Evolutionary conservation across 371 early-diverging fungal genomes (phyloP).

Genomic region (Syncephalastrum racemosum): DNA sequence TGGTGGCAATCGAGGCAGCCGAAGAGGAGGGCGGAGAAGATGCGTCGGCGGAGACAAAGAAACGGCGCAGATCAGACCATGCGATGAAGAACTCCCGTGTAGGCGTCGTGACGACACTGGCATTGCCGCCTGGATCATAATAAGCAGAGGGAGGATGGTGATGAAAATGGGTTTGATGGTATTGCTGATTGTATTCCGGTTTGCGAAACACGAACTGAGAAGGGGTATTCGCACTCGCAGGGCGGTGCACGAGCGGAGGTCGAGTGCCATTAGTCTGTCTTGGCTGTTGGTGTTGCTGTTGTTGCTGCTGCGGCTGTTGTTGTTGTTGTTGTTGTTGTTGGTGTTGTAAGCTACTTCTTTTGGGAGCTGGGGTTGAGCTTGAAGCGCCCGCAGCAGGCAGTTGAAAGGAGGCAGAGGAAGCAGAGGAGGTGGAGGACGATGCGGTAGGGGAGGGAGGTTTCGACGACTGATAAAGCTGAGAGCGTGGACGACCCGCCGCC

Average conservation of each 20-base stretch:
- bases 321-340: neutral
- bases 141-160: constrained; percentile 11
- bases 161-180: constrained; percentile 42
- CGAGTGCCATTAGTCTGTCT: constrained; percentile 4
- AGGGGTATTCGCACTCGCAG: constrained; percentile 27
- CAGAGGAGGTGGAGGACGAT: constrained; percentile 20
- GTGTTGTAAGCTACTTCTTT: neutral
- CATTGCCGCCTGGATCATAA: neutral
- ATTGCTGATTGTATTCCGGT: constrained; percentile 37
- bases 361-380: constrained; percentile 7
- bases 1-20: neutral
- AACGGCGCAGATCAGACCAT: constrained; percentile 29
- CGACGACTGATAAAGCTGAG: constrained; percentile 37
- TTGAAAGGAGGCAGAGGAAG: constrained; percentile 8
- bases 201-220: constrained; percentile 43
- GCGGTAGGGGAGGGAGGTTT: constrained; percentile 25
- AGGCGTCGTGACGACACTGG: too few relatives aligned
- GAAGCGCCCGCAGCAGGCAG: constrained; percentile 9
- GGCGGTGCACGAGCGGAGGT: constrained; percentile 16
- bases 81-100: constrained; percentile 16
- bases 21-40: constrained; percentile 17
- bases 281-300: constrained; percentile 2
- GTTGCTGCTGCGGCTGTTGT: neutral
- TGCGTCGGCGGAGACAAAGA: constrained; percentile 23
- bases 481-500: constrained; percentile 26